Base-by-base conservation (phyloP, 345 rosid species). In the Iberis pinnata region DNA sequence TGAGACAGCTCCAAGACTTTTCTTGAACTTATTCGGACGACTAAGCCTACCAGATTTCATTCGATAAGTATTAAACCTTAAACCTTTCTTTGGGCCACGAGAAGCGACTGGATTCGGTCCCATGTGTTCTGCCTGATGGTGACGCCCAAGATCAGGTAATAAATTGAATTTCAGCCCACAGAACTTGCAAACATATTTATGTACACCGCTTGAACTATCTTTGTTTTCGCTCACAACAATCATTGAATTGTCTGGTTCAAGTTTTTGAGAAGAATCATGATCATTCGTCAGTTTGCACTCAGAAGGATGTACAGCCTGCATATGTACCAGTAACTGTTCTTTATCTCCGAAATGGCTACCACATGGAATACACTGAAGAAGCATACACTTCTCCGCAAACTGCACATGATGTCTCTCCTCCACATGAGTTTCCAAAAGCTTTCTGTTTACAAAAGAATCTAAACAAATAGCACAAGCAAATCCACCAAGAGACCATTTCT, bases 61-160 rank as follows among this genome's bases (percentile, higher is more conserved):
- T 66, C 71, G 80, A 71, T 81, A 81, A 24, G 96, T 74, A 60
- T 73, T 78, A 62, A 78, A 75, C 14, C 85, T 83, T 56, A 81
- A 53, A 6, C 95, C 93, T 69, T 68, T 81, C 82, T 80, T 88
- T 18, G 73, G 71, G 25, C 74, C 82, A 9, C 76, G 83, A 60
- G 93, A 71, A 61, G 69, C 76, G 38, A 69, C 73, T 49, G 71
- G 60, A 63, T 69, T 73, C 7, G 84, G 73, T 42, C 73, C 96
- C 97, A 83, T 86, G 70, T 93, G 99, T 60, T 89, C 95, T 24
- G 97, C 97, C 74, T 93, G 99, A 78, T 93, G 97, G 75, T 93
- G 99, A 43, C 97, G 89, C 20, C 99, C 99, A 35, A 88, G 94
- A 81, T 93, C 99, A 35, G 97, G 97, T 11, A 93, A 78, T 63